These are phyloP conservation scores for Colletotrichum orbiculare DNA, from an alignment of 2,329 filamentous ascomycete species.

Conservation along the genomic window DNA sequence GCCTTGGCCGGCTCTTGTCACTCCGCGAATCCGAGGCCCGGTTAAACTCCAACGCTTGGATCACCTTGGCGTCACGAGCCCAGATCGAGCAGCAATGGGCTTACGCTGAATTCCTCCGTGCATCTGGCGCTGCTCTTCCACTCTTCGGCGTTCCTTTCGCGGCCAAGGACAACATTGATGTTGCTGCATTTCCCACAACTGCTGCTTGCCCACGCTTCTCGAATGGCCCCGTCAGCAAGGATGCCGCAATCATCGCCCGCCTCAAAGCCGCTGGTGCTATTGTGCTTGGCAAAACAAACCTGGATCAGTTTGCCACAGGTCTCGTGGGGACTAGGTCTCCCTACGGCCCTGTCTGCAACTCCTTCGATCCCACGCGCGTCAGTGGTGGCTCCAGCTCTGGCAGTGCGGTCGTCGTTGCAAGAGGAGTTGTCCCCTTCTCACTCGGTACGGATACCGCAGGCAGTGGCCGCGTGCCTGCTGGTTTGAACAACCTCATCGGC, in stretches of 20 bases:
- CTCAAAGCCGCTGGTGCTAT: slow-evolving; percentile 65
- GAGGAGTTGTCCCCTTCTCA: slow-evolving; percentile 65
- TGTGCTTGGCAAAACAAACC: slow-evolving; percentile 68
- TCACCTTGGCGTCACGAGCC: slow-evolving; percentile 43
- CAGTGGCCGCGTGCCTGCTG: slow-evolving; percentile 64
- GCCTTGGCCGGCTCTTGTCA: slow-evolving; percentile 42
- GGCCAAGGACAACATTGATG: slow-evolving; percentile 68
- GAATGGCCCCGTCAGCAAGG: slow-evolving; percentile 55
- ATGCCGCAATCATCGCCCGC: slow-evolving; percentile 59
- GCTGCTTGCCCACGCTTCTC: slow-evolving; percentile 62
- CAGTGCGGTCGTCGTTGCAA: slow-evolving; percentile 64
- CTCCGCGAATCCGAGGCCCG: slow-evolving; percentile 41
- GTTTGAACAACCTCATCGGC: slow-evolving; percentile 64
- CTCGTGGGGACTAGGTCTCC: slow-evolving; percentile 70
- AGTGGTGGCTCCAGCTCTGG: slow-evolving; percentile 69
- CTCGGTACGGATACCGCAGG: slow-evolving; percentile 68
- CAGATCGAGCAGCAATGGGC: slow-evolving; percentile 42
- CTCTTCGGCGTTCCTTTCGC: slow-evolving; percentile 68
- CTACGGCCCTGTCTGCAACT: slow-evolving; percentile 65
- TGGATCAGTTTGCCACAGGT: slow-evolving; percentile 73
- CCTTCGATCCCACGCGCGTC: slow-evolving; percentile 53
- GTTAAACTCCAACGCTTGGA: slow-evolving; percentile 44
- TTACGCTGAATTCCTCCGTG: slow-evolving; percentile 57
- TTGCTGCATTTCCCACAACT: slow-evolving; percentile 61
- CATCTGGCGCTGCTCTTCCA: slow-evolving; percentile 54